Base-by-base conservation (phyloP, 129 eudicot species). In the Arctium minus region DNA sequence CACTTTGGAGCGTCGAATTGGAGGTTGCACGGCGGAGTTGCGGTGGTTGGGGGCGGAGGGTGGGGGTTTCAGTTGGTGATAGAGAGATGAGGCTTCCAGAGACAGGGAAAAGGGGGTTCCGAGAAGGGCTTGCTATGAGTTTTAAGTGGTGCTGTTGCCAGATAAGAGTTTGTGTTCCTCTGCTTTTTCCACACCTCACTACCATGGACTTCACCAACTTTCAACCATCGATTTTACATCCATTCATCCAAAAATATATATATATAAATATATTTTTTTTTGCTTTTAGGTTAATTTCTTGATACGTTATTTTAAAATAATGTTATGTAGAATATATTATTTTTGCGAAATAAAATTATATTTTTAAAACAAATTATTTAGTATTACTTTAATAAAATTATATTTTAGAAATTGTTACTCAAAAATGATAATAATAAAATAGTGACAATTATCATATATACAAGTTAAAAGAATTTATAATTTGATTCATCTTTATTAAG, bases 51-150 rank as follows among this genome's bases (percentile, higher is more conserved):
- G 22, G 87, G 71, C 50, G 82, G 81, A 40, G 73, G 75, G 76
- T 56, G 3, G 40, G 69, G 65, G 27, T 22, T 71, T 83, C 22
- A 10, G 68, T 62, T 53, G 81, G 77, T 78, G 73, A 75, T 30
- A 65, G 85, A 82, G 84, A 87, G 88, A 87, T 81, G 86, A 84
- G 88, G 90, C 76, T 84, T 77, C 77, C 3, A 81, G 84, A 70
- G 60, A 44, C 53, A n/a, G 69, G n/a, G 75, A 48, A 42, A 70
- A 79, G 29, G 85, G 78, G 78, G 32, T 78, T 5, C 2, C 68
- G 77, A 56, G 82, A 46, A 74, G 80, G 64, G 80, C 15, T 2
- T 39, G 70, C 8, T 48, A 48, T 60, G 67, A 60, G 27, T 22
- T 70, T 22, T 75, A 74, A 72, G 87, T 79, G 83, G 87, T 62